A percentile compares a stretch with the other conserved stretches of the same genome.
Evolutionary conservation across 2,329 filamentous ascomycete genomes (phyloP).

Genomic region (Diaporthe citri): DNA sequence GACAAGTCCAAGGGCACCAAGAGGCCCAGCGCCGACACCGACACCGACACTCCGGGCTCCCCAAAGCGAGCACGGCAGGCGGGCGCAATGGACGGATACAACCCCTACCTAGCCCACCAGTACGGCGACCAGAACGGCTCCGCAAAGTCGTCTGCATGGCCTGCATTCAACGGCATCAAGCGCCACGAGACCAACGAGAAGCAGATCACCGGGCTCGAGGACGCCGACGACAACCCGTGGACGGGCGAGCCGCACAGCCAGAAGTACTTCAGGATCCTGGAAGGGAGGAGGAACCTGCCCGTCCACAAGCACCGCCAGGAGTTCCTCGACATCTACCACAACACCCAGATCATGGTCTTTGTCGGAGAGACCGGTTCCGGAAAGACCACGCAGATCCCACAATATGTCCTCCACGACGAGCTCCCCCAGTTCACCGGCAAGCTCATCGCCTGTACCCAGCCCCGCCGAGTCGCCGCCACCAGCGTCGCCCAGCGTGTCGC

Average conservation of each 20-base stretch:
- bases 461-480: constrained; percentile 97
- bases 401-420: constrained; percentile 98
- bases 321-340: constrained; percentile 93
- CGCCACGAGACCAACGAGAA: constrained; percentile 85
- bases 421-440: constrained; percentile 87
- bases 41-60: constrained; percentile 49
- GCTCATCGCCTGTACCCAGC: constrained; percentile 97
- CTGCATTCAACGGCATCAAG: constrained; percentile 75
- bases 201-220: constrained; percentile 80
- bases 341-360: constrained; percentile 95
- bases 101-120: constrained; percentile 94
- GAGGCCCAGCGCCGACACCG: constrained; percentile 56
- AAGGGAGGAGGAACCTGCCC: constrained; percentile 85
- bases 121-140: constrained; percentile 64
- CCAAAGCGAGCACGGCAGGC: constrained; percentile 47
- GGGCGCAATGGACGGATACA: constrained; percentile 57
- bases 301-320: constrained; percentile 95
- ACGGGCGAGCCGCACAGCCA: constrained; percentile 81
- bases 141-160: constrained; percentile 50
- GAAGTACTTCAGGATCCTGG: constrained; percentile 91
- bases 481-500: constrained; percentile 98
- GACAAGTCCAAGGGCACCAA: constrained; percentile 55
- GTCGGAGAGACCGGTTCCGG: constrained; percentile 99
- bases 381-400: constrained; percentile 98
- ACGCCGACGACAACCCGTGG: constrained; percentile 87